These are phyloP conservation scores for Aspergillus jensenii DNA, from an alignment of 2,329 filamentous ascomycete genomes.

Conservation along the genomic window DNA sequence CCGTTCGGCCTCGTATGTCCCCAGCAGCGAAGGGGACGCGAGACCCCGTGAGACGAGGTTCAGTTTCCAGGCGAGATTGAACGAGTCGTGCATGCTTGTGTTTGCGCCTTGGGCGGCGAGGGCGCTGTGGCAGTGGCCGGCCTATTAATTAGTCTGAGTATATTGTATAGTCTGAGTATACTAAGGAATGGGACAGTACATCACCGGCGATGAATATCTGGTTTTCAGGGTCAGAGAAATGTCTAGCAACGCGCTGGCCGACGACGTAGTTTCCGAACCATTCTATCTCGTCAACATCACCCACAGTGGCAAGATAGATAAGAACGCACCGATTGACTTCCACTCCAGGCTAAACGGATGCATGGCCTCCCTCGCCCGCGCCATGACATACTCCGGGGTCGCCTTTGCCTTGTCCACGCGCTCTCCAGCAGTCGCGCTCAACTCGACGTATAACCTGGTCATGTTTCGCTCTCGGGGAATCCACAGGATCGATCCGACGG, in stretches of 20 bases:
- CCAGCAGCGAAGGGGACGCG: slow-evolving; percentile 22
- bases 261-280: slow-evolving; percentile 55
- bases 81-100: slow-evolving; percentile 37
- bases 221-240: slow-evolving; percentile 43
- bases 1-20: slow-evolving; percentile 33
- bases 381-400: slow-evolving; percentile 69
- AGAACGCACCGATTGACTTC: slow-evolving; percentile 26
- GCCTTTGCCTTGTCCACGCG: slow-evolving; percentile 33
- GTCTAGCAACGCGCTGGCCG: slow-evolving; percentile 48
- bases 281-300: slow-evolving; percentile 26
- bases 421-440: slow-evolving; percentile 27
- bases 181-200: slow-evolving; percentile 21
- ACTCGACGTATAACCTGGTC: slow-evolving; percentile 60
- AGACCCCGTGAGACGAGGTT: slow-evolving; percentile 28
- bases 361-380: slow-evolving; percentile 45
- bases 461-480: slow-evolving; percentile 72
- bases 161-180: too few relatives aligned
- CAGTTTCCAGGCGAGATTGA: slow-evolving; percentile 39
- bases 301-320: too few relatives aligned
- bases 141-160: slow-evolving; percentile 11
- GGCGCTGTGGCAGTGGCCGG: slow-evolving; percentile 33
- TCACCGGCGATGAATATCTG: slow-evolving; percentile 53
- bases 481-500: slow-evolving; percentile 69
- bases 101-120: slow-evolving; percentile 37
- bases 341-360: slow-evolving; percentile 47